Conservation (phyloP, 306 rosid species). For the Hippophae rhamnoides region DNA sequence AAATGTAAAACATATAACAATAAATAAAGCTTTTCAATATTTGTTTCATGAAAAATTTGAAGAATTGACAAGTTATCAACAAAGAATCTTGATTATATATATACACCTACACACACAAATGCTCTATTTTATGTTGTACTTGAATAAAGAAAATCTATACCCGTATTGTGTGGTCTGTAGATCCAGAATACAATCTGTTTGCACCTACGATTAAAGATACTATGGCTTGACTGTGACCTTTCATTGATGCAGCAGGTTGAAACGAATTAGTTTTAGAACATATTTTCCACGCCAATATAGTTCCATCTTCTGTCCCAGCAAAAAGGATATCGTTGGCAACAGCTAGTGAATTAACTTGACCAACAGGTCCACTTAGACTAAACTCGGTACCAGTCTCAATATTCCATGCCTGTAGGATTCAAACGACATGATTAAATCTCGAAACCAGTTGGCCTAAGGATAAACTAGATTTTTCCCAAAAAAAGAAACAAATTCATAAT, state of each 20-base stretch:
- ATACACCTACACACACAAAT: too few species aligned
- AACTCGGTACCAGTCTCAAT: slow-evolving; percentile 16
- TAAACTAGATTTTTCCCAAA: too few species aligned
- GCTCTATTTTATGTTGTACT: background rate
- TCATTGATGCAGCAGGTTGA: slow-evolving; percentile 13
- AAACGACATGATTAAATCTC: background rate
- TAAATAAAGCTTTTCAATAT: too few species aligned
- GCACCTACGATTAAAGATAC: slow-evolving; percentile 22
- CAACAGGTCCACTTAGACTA: slow-evolving; percentile 33
- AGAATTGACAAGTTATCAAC: too few species aligned
- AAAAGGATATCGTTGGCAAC: slow-evolving; percentile 29
- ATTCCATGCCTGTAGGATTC: slow-evolving; percentile 39
- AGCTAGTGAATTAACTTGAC: slow-evolving; percentile 27
- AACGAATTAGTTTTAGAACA: slow-evolving; percentile 18
- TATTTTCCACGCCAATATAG: slow-evolving; percentile 30
- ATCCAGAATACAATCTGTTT: slow-evolving; percentile 30
- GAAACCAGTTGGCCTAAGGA: too few species aligned
- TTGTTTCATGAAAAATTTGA: too few species aligned
- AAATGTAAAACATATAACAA: too few species aligned
- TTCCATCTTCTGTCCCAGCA: slow-evolving; percentile 35
- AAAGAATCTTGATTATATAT: too few species aligned
- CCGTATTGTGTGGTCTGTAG: slow-evolving; percentile 35
- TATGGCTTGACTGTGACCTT: slow-evolving; percentile 25
- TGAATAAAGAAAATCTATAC: background rate
- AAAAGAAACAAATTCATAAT: background rate